Conservation (phyloP, 495 filamentous ascomycete species). For the Lophiotrema nucula region DNA sequence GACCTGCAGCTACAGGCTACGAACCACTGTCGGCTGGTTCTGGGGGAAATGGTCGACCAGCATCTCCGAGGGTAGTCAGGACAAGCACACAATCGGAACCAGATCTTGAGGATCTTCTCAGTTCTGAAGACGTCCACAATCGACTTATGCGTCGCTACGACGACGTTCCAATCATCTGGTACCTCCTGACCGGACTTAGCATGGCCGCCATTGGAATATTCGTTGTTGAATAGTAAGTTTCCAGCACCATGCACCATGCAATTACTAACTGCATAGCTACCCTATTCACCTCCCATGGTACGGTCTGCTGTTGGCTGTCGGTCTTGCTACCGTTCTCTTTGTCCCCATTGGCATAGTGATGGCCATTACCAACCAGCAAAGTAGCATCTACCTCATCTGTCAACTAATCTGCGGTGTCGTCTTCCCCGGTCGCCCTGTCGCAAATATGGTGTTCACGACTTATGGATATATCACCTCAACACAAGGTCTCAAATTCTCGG, state of each 20-base stretch:
- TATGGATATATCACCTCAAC: constrained; percentile 76
- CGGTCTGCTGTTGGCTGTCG: constrained; percentile 71
- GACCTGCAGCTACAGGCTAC: constrained; percentile 25
- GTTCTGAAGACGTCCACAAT: constrained; percentile 72
- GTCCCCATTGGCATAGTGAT: constrained; percentile 82
- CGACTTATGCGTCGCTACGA: constrained; percentile 72
- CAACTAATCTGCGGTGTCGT: constrained; percentile 75
- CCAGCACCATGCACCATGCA: background rate
- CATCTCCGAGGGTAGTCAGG: constrained; percentile 14
- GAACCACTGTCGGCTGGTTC: constrained; percentile 25
- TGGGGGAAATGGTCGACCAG: constrained; percentile 1
- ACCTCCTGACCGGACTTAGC: constrained; percentile 62
- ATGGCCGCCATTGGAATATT: constrained; percentile 77
- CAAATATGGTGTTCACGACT: constrained; percentile 87
- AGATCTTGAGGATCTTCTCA: constrained; percentile 56
- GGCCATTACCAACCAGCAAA: constrained; percentile 82
- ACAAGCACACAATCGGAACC: constrained; percentile 31
- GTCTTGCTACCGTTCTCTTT: constrained; percentile 69
- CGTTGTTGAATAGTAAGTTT: constrained; percentile 71
- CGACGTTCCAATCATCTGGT: constrained; percentile 78
- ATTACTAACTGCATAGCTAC: constrained; percentile 50
- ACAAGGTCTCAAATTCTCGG: constrained; percentile 82
- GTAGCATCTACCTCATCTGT: constrained; percentile 76
- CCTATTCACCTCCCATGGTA: constrained; percentile 75
- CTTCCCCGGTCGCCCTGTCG: constrained; percentile 78